Evolutionary conservation across 371 early-diverging fungal genomes (phyloP), one percentile per base, ranked within the genome.

Genomic region (Mortierella sp.): DNA sequence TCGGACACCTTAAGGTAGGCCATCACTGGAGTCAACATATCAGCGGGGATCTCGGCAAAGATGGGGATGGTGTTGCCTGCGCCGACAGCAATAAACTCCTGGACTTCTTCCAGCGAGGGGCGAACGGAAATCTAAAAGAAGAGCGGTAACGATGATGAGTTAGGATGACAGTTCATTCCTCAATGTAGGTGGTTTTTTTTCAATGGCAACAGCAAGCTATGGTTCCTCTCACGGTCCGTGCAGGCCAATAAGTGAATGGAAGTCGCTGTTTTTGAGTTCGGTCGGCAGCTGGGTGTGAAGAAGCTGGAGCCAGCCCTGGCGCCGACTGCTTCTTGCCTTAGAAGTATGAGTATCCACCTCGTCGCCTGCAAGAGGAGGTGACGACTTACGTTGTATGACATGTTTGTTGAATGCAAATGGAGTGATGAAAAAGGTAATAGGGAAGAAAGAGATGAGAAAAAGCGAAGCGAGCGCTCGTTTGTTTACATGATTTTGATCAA

Each of bases 21-120:
- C 47, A 97, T 93, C n/a, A 98, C 97, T 42, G 99, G 99, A 14
- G 98, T 99, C 60, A 98, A 90, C 80, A 97, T 91, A 87, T 99
- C 99, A 31, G 97, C 96, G 44, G 95, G 94, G 38, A 98, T 92
- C 86, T 95, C 94, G 34, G 92, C 91, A 90, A 94, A 98, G 73
- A 98, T 94, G 31, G 99, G 99, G 76, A 98, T 93, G 28, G 95
- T 94, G 88, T 97, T 97, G 82, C 96, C 96, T 70, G 91, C 90
- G 24, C 89, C 90, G 14, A 86, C 72, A 38, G 88, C 84, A 34
- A 96, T 89, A 72, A 95, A 87, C 42, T 83, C 89, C 77, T 90
- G 90, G 42, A 96, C 92, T 87, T 96, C 94, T 79, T 95, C 94
- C 44, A 97, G 88, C 24, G 95, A 89, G 44, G 96, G 96, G 57